Evolutionary conservation across 306 rosid genomes (phyloP).

Genomic region (Urtica urens): DNA sequence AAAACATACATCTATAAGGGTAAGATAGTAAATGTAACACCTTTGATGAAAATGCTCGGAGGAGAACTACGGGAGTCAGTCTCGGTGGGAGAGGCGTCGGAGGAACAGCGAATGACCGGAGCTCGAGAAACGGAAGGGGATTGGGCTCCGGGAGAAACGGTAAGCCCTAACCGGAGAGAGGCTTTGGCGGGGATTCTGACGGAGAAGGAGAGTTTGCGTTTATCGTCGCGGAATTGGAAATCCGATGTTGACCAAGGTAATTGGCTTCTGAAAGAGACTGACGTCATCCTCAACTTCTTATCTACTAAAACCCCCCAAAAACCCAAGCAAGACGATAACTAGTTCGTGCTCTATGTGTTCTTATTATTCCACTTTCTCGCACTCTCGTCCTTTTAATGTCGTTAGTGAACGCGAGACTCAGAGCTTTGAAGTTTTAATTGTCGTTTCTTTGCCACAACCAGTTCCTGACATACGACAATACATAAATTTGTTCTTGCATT

Average conservation of each 20-base stretch:
- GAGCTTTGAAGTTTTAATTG: too few species aligned
- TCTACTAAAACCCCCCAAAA: too few species aligned
- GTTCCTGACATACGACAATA: too few species aligned
- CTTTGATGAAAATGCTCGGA: conserved; percentile 28
- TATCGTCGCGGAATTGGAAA: neutral
- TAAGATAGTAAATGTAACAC: conserved; percentile 9
- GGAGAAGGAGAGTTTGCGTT: neutral
- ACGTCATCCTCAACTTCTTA: neutral
- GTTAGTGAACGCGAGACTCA: too few species aligned
- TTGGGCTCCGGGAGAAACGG: conserved; percentile 8
- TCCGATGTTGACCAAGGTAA: neutral
- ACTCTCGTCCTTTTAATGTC: too few species aligned
- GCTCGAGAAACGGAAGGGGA: neutral
- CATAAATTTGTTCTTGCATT: too few species aligned
- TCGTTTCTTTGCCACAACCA: too few species aligned
- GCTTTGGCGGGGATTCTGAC: neutral
- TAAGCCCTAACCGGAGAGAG: neutral
- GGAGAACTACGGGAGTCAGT: conserved; percentile 6
- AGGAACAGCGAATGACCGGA: conserved; percentile 10
- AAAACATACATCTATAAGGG: neutral
- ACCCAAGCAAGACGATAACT: too few species aligned
- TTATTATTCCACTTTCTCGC: too few species aligned
- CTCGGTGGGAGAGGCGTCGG: conserved; percentile 6
- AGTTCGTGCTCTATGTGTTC: too few species aligned
- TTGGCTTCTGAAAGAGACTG: neutral